Base-by-base conservation (phyloP, 2,329 filamentous ascomycete species). In the Trichoderma breve region DNA sequence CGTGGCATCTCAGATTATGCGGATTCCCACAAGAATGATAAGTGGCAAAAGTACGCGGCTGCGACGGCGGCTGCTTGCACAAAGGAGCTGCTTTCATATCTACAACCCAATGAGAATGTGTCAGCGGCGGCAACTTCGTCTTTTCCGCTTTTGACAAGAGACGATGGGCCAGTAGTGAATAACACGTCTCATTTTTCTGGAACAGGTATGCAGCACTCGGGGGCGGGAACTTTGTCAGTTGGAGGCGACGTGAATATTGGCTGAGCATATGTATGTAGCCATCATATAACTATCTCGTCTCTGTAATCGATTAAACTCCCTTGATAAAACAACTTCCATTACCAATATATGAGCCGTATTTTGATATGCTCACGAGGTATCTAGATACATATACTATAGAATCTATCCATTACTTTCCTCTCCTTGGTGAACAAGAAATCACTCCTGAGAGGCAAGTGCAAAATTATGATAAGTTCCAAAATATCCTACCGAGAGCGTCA, bases 1-100 rank as follows among this genome's bases (percentile, higher is more conserved):
- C 72, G 74, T 11, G 76, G 76, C 12, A 76, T 77, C 12, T 76
- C 71, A 9, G 70, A 77, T 47, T 76, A 77, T 51, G 71, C 73
- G 3, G 75, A 77, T 30, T 74, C 76, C 5, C 75, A 77, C 32
- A 77, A 78, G 62, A 77, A 76, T 55, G 70, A 77, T 18, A 8
- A 18, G 5, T 78, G 76, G 75, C 72, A 76, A 2, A 12, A 36
- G 6, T 77, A 73, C 30, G 75, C 76, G 1, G 75, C 76, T 1
- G 75, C 69, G 18, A 28, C 72, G 4, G 74, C 75, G 2, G 74
- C 75, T 1, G 74, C 74, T 0, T 75, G 70, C 26, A 51, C 74
- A 12, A 75, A 74, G 21, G 74, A 75, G 30, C 61, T 75, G 36
- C 61, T 75, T 15, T 62, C 58, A 11, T 62, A 62, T 62, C 11